Base-by-base conservation (phyloP, 2,329 filamentous ascomycete species). In the Cryphonectria parasitica region DNA sequence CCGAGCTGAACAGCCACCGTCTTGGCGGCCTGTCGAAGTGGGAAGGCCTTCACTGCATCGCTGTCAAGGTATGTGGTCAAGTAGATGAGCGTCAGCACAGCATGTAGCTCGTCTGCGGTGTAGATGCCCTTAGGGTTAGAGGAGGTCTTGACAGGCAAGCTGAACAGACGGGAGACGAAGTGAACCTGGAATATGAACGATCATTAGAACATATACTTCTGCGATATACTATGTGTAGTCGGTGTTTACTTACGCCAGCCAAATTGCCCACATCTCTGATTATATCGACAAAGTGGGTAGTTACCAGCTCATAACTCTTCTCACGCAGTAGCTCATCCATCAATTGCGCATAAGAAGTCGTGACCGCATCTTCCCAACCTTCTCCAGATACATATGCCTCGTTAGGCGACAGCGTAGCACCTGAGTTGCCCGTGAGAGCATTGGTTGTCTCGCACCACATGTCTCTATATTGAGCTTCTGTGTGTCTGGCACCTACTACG, bases 181-280 rank as follows among this genome's bases (percentile, higher is more conserved):
- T 88, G 84, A 3, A 90, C 87, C 7, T 91, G 90, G 1, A 6
- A 17, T 13, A 54, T 25, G 1, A 22, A 13, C 3, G n/a, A 22
- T 0, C 0, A 49, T 11, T 49, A n/a, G 1, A 31, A 15, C 36
- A 15, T 5, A 49, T 13, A 15, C 22, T 2, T 2, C 36, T 41
- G 61, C 61, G 25, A 25, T 11, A 36, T 5, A 61, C 3, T 3
- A 0, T 58, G 10, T 13, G 2, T 7, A 2, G 11, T 0, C 5
- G 15, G 5, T 6, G 7, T 25, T 1, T 5, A 69, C 71, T 69
- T 25, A 72, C 71, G 3, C 64, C 68, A 7, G 85, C 86, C 36
- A 92, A 80, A 76, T 93, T 93, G 36, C 88, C 90, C 0, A 93
- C 86, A 69, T 93, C 90, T 34, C 90, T 87, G 13, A 93, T 82